A percentile compares a stretch with the other conserved stretches of the same genome.
phyloP scores from a whole-genome alignment of 106 monocot genomes.

The Dendrobium nobile region DNA sequence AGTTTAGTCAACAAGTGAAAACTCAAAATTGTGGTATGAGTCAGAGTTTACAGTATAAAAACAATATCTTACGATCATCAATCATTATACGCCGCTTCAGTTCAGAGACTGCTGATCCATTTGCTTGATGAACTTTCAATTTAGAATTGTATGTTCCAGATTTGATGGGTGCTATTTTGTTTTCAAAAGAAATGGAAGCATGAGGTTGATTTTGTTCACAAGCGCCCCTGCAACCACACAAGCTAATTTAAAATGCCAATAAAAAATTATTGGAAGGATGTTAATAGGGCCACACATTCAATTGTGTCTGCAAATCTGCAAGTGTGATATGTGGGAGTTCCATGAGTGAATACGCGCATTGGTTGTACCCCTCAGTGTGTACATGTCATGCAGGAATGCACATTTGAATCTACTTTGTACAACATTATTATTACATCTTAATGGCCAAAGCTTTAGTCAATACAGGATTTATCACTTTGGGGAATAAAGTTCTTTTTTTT shows the following conservation, averaged over 20 bases:
- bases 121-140: constrained; percentile 12
- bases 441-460: neutral
- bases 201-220: neutral
- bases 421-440: neutral
- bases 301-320: neutral
- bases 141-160: neutral
- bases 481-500: neutral
- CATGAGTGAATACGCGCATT: neutral
- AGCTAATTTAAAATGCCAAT: neutral
- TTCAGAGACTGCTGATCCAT: constrained; percentile 28
- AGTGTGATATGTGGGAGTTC: neutral
- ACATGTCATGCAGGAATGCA: neutral
- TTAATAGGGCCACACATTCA: neutral
- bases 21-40: neutral
- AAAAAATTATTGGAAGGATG: neutral
- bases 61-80: constrained; percentile 32
- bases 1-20: constrained; percentile 5
- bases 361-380: neutral
- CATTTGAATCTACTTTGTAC: neutral
- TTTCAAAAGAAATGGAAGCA: neutral
- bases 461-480: neutral
- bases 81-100: constrained; percentile 14
- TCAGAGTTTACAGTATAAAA: neutral
- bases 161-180: too few relatives aligned
- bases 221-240: neutral